These are phyloP conservation scores for Teunomyces kruisii DNA, from an alignment of 805 yeast species.

Conservation along the genomic window DNA sequence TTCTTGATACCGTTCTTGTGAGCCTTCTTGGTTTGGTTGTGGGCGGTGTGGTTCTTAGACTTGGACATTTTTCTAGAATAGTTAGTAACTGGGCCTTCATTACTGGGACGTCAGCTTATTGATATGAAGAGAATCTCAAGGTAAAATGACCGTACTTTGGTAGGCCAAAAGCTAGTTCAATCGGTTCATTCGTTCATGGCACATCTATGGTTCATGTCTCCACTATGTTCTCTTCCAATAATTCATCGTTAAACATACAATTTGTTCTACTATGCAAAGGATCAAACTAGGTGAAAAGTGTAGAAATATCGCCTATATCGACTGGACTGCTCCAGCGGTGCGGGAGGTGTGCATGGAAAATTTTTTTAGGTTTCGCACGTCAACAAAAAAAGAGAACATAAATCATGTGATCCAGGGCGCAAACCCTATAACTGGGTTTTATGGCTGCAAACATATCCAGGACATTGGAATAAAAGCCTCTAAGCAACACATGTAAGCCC, in stretches of 20 bases:
- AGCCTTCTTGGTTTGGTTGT: slow-evolving; percentile 99
- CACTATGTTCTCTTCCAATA: not conserved
- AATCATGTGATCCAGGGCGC: not conserved
- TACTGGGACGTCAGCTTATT: too few relatives aligned
- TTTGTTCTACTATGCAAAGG: slow-evolving; percentile 4
- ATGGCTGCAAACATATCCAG: not conserved
- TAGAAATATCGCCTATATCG: slow-evolving; percentile 2
- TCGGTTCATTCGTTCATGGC: not conserved
- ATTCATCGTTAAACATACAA: slow-evolving; percentile 1
- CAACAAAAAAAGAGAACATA: not conserved
- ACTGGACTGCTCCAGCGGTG: not conserved
- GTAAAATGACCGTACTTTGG: too few relatives aligned
- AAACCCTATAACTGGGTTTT: not conserved
- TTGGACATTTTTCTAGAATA: slow-evolving; percentile 73
- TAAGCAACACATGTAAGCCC: too few relatives aligned
- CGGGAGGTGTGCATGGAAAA: slow-evolving; percentile 5
- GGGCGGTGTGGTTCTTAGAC: slow-evolving; percentile 99
- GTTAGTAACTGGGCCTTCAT: slow-evolving; percentile 28
- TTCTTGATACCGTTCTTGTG: slow-evolving; percentile 99
- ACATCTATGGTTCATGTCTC: not conserved
- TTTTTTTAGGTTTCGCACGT: slow-evolving; percentile 3
- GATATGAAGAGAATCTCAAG: too few relatives aligned
- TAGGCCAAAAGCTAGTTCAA: too few relatives aligned
- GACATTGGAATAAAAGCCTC: too few relatives aligned
- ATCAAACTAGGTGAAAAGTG: slow-evolving; percentile 1